These are phyloP conservation scores for Colletotrichum destructivum DNA, from an alignment of 2,329 filamentous ascomycete species.

Conservation along the genomic window DNA sequence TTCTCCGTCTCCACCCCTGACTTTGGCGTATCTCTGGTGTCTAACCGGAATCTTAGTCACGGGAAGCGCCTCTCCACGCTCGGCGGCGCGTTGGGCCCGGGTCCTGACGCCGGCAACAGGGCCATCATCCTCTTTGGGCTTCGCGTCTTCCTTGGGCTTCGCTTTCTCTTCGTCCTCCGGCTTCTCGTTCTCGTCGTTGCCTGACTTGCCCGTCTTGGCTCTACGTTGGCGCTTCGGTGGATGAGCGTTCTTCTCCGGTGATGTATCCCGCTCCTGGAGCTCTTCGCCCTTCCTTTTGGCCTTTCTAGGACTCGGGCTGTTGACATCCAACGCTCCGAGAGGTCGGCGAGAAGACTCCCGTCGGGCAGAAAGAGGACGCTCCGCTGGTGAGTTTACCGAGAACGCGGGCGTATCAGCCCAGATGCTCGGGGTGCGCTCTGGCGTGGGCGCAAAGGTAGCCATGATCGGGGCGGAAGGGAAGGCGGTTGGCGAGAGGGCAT, in stretches of 20 bases:
- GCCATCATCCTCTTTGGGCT: not conserved
- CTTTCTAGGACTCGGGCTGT: constrained; percentile 57
- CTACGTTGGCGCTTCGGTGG: constrained; percentile 44
- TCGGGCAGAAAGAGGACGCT: not conserved
- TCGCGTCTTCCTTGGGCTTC: not conserved
- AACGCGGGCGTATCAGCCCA: constrained; percentile 17
- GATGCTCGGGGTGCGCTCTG: constrained; percentile 29
- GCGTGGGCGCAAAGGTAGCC: constrained; percentile 8
- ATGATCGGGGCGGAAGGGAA: constrained; percentile 23
- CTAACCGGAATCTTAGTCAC: constrained; percentile 33
- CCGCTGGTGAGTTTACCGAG: constrained; percentile 17
- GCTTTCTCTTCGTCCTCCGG: constrained; percentile 18
- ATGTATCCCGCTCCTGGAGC: constrained; percentile 33
- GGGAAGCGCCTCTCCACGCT: constrained; percentile 28
- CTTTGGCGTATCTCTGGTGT: constrained; percentile 27
- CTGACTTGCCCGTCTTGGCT: constrained; percentile 44
- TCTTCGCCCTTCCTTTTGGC: constrained; percentile 53
- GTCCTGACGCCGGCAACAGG: constrained; percentile 27
- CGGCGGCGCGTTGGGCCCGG: constrained; percentile 36
- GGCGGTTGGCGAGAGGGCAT: not conserved
- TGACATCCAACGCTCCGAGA: constrained; percentile 53
- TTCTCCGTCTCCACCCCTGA: constrained; percentile 56
- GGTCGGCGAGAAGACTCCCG: constrained; percentile 44
- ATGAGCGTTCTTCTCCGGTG: constrained; percentile 38
- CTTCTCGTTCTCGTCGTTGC: not conserved